These are phyloP conservation scores for Thecamonas trahens DNA, from an alignment of 78 protist species.

Conservation along the genomic window DNA sequence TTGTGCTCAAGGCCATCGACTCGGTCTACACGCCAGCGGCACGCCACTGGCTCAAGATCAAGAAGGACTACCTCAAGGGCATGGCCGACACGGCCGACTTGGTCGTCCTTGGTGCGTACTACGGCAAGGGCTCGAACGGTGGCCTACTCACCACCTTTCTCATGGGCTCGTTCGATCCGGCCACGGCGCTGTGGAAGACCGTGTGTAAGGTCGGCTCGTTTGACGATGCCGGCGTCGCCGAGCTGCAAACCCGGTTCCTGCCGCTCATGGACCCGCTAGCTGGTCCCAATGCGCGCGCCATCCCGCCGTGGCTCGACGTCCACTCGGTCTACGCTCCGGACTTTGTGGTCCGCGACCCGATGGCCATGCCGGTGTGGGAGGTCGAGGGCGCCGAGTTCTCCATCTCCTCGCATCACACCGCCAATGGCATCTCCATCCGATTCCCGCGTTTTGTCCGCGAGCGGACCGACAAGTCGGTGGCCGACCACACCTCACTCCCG, in stretches of 20 bases:
- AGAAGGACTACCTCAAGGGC: conserved; percentile 76
- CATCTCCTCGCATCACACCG: conserved; percentile 25
- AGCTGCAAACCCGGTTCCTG: conserved; percentile 26
- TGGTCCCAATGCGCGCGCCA: too few species aligned
- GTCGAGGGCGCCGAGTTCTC: conserved; percentile 64
- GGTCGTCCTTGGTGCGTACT: conserved; percentile 67
- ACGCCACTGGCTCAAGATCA: conserved; percentile 81
- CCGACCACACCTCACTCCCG: conserved; percentile 2
- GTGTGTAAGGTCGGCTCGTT: conserved; percentile 53
- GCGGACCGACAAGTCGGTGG: conserved; percentile 51
- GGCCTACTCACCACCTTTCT: conserved; percentile 52
- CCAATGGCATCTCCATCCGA: conserved; percentile 54
- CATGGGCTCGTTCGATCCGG: conserved; percentile 54
- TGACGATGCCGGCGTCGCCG: conserved; percentile 31
- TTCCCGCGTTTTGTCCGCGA: conserved; percentile 56
- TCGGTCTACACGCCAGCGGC: conserved; percentile 65
- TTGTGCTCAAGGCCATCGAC: conserved; percentile 59
- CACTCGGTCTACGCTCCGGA: conserved; percentile 34
- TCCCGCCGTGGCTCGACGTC: conserved; percentile 59
- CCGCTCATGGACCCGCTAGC: conserved; percentile 18
- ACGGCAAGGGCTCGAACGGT: conserved; percentile 58
- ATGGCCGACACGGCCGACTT: conserved; percentile 79
- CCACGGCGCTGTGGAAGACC: conserved; percentile 40
- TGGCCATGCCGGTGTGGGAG: conserved; percentile 61
- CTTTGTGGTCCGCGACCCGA: conserved; percentile 51